Evolutionary conservation across 2,329 filamentous ascomycete genomes (phyloP).

Genomic region (Pseudogymnoascus sp.): DNA sequence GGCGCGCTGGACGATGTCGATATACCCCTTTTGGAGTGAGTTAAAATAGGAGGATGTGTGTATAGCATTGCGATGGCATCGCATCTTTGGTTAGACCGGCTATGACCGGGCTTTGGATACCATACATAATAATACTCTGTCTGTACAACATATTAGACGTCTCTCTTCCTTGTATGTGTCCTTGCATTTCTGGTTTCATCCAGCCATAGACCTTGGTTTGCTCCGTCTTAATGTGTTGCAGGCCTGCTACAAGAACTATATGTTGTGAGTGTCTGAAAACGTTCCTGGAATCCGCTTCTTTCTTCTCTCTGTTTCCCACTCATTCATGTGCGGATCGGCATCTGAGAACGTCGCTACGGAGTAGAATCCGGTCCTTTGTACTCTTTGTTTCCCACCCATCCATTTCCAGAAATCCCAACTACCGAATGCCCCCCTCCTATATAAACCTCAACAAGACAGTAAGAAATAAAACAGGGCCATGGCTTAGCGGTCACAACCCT

Average conservation of each 20-base stretch:
- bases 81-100: not conserved
- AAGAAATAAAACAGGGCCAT: too few relatives aligned
- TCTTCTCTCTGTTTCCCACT: too few relatives aligned
- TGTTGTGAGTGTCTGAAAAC: not conserved
- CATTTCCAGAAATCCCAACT: too few relatives aligned
- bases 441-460: too few relatives aligned
- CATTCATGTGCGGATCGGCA: too few relatives aligned
- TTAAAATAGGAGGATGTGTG: not conserved
- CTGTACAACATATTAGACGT: not conserved
- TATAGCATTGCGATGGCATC: not conserved
- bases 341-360: too few relatives aligned
- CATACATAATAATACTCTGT: not conserved
- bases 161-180: not conserved
- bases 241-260: not conserved
- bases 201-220: too few relatives aligned
- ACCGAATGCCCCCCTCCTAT: too few relatives aligned
- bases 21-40: not conserved
- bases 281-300: too few relatives aligned
- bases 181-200: not conserved
- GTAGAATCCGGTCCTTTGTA: too few relatives aligned
- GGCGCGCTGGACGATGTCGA: not conserved
- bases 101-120: not conserved
- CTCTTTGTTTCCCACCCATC: too few relatives aligned
- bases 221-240: not conserved
- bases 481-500: too few relatives aligned